These are phyloP conservation scores for Sedum album DNA, from an alignment of 164 flowering plant genomes.

Conservation along the genomic window DNA sequence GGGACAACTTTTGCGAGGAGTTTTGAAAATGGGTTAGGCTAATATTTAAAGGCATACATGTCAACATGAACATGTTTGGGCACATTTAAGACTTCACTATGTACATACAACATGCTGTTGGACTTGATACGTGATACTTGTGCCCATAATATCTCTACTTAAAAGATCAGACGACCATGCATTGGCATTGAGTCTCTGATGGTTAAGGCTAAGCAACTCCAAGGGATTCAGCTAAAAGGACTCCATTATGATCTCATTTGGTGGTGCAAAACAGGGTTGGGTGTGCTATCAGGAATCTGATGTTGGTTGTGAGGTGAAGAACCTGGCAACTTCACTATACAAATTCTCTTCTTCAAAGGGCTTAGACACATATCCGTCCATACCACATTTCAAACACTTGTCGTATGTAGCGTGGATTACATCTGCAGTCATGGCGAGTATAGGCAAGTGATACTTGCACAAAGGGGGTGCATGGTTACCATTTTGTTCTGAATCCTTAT, in stretches of 20 bases:
- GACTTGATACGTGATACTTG: too few relatives aligned
- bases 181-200: too few relatives aligned
- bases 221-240: neutral
- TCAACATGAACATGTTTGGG: too few relatives aligned
- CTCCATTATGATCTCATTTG: neutral
- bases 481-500: slow-evolving; percentile 24
- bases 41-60: too few relatives aligned
- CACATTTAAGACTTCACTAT: too few relatives aligned
- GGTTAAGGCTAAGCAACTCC: too few relatives aligned
- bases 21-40: too few relatives aligned
- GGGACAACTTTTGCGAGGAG: too few relatives aligned
- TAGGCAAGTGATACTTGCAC: slow-evolving; percentile 56
- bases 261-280: neutral
- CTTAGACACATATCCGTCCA: slow-evolving; percentile 95
- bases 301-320: slow-evolving; percentile 45
- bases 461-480: slow-evolving; percentile 14
- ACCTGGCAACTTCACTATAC: slow-evolving; percentile 67
- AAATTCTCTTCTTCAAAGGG: slow-evolving; percentile 87
- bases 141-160: too few relatives aligned
- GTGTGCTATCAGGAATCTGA: slow-evolving; percentile 12
- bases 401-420: slow-evolving; percentile 85
- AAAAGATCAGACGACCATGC: too few relatives aligned
- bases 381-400: slow-evolving; percentile 69
- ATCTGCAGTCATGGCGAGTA: slow-evolving; percentile 95
- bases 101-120: too few relatives aligned